These are phyloP conservation scores for Psilocybe cubensis DNA, from an alignment of 768 basidiomycete genomes.

Conservation along the genomic window DNA sequence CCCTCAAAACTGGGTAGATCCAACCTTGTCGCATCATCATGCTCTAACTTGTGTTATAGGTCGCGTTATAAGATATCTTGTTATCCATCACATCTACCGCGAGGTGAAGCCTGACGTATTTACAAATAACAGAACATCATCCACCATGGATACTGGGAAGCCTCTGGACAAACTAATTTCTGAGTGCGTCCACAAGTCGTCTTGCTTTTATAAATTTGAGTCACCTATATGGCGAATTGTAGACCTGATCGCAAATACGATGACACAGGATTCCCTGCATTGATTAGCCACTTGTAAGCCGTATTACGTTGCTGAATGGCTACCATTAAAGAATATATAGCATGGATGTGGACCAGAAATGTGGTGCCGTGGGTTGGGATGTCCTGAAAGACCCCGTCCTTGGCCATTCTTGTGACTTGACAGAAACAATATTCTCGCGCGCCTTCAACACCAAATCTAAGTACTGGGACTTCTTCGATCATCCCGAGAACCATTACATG, in stretches of 20 bases:
- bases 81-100: constrained; percentile 40
- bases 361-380: constrained; percentile 25
- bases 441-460: constrained; percentile 25
- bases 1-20: constrained; percentile 36
- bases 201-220: no score
- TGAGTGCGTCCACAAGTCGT: constrained; percentile 23
- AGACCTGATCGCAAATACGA: constrained; percentile 26
- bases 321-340: background rate
- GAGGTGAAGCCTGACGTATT: constrained; percentile 42
- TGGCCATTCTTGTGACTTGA: constrained; percentile 21
- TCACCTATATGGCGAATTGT: background rate
- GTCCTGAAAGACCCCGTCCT: constrained; percentile 30
- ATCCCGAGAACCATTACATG: constrained; percentile 21
- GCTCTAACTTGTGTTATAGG: constrained; percentile 5
- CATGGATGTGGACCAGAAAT: constrained; percentile 5
- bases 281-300: constrained; percentile 1
- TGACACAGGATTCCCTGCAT: background rate
- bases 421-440: constrained; percentile 24
- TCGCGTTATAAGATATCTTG: constrained; percentile 40
- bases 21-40: no score
- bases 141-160: constrained; percentile 37
- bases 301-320: background rate
- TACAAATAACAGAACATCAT: constrained; percentile 40
- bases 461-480: constrained; percentile 29
- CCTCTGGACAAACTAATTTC: constrained; percentile 27